Evolutionary conservation across 2,329 filamentous ascomycete genomes (phyloP), one percentile per base, ranked within the genome.

Genomic region (Aspergillus vadensis): DNA sequence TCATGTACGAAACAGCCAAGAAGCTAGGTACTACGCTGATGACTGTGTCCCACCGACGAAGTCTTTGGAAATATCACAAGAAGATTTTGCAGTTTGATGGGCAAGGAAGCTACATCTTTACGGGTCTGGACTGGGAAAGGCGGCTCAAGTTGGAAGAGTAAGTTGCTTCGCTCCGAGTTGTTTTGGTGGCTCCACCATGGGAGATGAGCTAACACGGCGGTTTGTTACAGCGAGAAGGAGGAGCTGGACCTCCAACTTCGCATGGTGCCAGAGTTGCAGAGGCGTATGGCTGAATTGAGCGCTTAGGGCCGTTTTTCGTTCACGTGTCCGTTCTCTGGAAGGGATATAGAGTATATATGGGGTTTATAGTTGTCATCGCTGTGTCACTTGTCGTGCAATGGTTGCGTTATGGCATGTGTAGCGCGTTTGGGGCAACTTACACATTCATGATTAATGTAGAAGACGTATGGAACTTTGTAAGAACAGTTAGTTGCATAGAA

Each of bases 1-100:
- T 92, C 73, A 98, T 99, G 92, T 99, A 99, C 76, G 94, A 97
- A 69, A 93, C 92, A 58, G 95, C 95, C 54, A 98, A 99, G 82
- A 83, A 86, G 17, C 79, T 97, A 17, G 92, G 91, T 3, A 95
- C 97, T 69, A 98, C 95, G 0, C 84, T 99, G 64, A 97, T 99
- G 91, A 99, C 95, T 0, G 95, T 99, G 23, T 92, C 88, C 65
- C 95, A 99, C 76, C 83, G 95, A 8, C 82, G 92, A 63, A 96
- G 91, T 79, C 77, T 99, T 68, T 99, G 95, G 95, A 93, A 95
- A 76, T 98, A 99, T 76, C 95, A 99, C 76, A 90, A 87, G 67
- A 90, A 89, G 77, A 98, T 99, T 62, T 77, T 99, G 72, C 95
- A 99, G 77, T 99, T 99, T 74, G 94, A 98, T 76, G 95, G 95